A percentile compares a stretch with the other conserved stretches of the same genome.
phyloP scores from a whole-genome alignment of 805 yeast genomes.

The Lachancea dasiensis region DNA sequence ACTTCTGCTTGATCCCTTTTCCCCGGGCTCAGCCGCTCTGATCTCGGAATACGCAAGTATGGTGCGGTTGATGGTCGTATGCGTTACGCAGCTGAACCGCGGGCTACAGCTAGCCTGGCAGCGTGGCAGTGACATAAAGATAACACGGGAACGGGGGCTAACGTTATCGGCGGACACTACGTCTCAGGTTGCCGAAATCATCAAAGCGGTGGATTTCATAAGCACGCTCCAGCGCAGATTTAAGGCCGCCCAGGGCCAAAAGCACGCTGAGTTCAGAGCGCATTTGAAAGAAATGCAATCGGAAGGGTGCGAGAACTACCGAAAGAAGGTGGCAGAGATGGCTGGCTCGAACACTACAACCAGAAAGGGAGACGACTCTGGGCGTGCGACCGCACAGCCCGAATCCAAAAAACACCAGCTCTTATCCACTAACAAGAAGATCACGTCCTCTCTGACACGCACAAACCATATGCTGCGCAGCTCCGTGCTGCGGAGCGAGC shows the following conservation, averaged over 20 bases:
- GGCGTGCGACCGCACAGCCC: background rate
- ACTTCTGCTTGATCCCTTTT: slow-evolving; percentile 2
- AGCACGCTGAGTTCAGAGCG: slow-evolving; percentile 5
- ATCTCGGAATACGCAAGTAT: slow-evolving; percentile 3
- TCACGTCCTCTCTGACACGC: slow-evolving; percentile 29
- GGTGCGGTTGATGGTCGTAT: slow-evolving; percentile 5
- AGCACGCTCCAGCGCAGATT: slow-evolving; percentile 3
- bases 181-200: slow-evolving; percentile 4
- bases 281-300: slow-evolving; percentile 5
- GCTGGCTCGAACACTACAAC: background rate
- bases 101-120: slow-evolving; percentile 5
- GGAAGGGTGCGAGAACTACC: slow-evolving; percentile 3
- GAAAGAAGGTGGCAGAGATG: background rate
- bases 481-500: slow-evolving; percentile 31
- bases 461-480: slow-evolving; percentile 31
- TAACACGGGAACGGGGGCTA: background rate
- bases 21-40: background rate
- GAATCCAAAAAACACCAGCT: slow-evolving; percentile 12
- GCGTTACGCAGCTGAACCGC: slow-evolving; percentile 7
- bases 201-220: slow-evolving; percentile 6
- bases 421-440: slow-evolving; percentile 23
- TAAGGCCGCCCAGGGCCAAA: slow-evolving; percentile 3
- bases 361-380: background rate
- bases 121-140: background rate
- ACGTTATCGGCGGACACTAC: background rate